Base-by-base conservation (phyloP, 805 yeast species). In the Millerozyma miso region DNA sequence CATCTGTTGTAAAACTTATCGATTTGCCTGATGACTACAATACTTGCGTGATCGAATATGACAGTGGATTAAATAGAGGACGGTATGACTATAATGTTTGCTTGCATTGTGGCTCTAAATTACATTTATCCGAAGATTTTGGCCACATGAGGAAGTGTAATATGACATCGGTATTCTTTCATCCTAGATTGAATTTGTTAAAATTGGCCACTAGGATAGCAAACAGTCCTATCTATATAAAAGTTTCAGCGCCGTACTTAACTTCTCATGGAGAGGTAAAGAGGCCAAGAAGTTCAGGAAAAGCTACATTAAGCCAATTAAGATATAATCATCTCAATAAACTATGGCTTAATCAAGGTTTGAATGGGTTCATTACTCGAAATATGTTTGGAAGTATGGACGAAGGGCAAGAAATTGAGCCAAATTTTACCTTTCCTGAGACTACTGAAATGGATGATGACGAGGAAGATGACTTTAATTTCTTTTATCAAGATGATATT, bases 261-360 rank as follows among this genome's bases (percentile, higher is more conserved):
- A 84, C 87, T 42, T 68, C 71, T 4, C 89, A 85, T 59, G 95
- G 95, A 17, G 93, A 86, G 58, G 75, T 83, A 3, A 85, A 85
- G 26, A 67, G 69, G 7, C 74, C 75, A 15, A 70, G 80, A 2
- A 65, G 71, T 46, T 73, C 74, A 12, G 76, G 79, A 14, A 85
- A 81, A 37, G 87, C 87, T 0, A 67, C 66, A 0, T 65, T 85
- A 44, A 76, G 75, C 52, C 48, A 63, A 14, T 67, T 64, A 18
- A 71, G 95, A 41, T 83, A 78, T 59, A 64, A 70, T 31, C 71
- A 78, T 46, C 61, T 85, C 48, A 82, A 76, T 50, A 73, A 72
- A 38, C 57, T 76, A 35, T 86, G 87, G 85, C 59, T 84, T 31
- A 76, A 71, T 47, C 83, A 81, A 51, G 81, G 77, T 13, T 66